These are phyloP conservation scores for Pseudopyricularia cyperi DNA, from an alignment of 2,329 filamentous ascomycete genomes.

Conservation along the genomic window DNA sequence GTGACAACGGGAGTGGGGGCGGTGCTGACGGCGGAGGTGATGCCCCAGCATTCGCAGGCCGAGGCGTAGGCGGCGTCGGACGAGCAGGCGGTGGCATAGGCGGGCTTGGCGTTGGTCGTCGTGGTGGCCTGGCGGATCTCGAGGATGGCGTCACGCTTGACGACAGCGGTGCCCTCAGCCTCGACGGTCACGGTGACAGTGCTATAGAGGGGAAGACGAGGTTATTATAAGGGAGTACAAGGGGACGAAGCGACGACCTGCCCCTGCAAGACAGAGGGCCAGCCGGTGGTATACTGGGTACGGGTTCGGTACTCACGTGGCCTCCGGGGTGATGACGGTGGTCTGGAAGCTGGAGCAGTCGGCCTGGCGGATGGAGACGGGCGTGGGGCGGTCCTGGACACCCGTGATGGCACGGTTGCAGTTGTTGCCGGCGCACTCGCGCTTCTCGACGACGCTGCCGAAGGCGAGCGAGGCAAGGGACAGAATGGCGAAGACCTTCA, in stretches of 20 bases:
- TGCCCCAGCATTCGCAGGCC: slow-evolving; percentile 31
- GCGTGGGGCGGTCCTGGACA: slow-evolving; percentile 21
- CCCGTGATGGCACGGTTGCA: slow-evolving; percentile 32
- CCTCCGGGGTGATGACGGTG: slow-evolving; percentile 24
- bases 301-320: slow-evolving; percentile 19
- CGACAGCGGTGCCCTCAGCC: slow-evolving; percentile 9
- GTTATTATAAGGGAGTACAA: not conserved
- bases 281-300: not conserved
- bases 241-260: too few relatives aligned
- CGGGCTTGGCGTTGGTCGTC: slow-evolving; percentile 19
- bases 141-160: slow-evolving; percentile 14
- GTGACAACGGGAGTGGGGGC: slow-evolving; percentile 24
- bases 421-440: slow-evolving; percentile 28
- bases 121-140: slow-evolving; percentile 16
- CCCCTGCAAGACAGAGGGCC: too few relatives aligned
- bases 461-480: slow-evolving; percentile 22
- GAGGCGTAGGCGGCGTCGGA: slow-evolving; percentile 21
- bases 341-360: slow-evolving; percentile 27
- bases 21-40: slow-evolving; percentile 24
- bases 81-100: slow-evolving; percentile 26
- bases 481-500: slow-evolving; percentile 27
- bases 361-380: slow-evolving; percentile 20
- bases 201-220: slow-evolving; percentile 8
- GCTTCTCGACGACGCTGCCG: slow-evolving; percentile 20
- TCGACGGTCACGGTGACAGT: slow-evolving; percentile 25